Base-by-base conservation (phyloP, 208 protist genomes). In the Jaenimonas drosophilae region DNA sequence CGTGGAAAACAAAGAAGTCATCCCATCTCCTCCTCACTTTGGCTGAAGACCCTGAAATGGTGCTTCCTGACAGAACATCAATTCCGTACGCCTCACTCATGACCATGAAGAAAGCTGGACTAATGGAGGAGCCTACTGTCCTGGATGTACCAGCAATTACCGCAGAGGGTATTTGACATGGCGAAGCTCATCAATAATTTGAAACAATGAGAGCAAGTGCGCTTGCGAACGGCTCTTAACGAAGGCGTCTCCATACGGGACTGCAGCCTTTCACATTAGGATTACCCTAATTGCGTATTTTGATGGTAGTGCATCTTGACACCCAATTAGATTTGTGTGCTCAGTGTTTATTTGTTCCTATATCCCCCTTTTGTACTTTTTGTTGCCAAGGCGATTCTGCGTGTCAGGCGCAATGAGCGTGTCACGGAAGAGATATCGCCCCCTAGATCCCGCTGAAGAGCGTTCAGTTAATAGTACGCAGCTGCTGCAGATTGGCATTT, bases 1-100 rank as follows among this genome's bases (percentile, higher is more conserved):
- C 81, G 0, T 94, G 86, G 82, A 91, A 91, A 57, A 94, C 81
- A 34, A 94, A 94, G 53, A 78, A 79, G 48, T 91, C 81, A 7
- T 88, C 82, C 32, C 78, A 88, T 49, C 46, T 94, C 41, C 47
- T 91, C 1, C 38, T 94, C n/a, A 88, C 73, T 3, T 31, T 94
- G 6, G 70, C 79, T 7, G 86, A 94, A 53, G 86, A 94, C 59
- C 79, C 81, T 7, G 77, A 94, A 20, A 90, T 94, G 78, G 58
- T 83, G 41, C 65, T 94, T 34, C 86, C 86, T n/a, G 86, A 94
- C 49, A 78, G 86, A 41, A 88, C 72, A 0, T 68, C 75, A 7
- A 80, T 94, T 30, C 86, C 86, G 21, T 91, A 88, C 61, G 70
- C 71, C 24, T 90, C 80, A n/a, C 47, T 90, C 6, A 62, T 93